A percentile compares a stretch with the other conserved stretches of the same genome.
Conservation (phyloP, 2,329 filamentous ascomycete genomes). For the Dissoconium aciculare region DNA sequence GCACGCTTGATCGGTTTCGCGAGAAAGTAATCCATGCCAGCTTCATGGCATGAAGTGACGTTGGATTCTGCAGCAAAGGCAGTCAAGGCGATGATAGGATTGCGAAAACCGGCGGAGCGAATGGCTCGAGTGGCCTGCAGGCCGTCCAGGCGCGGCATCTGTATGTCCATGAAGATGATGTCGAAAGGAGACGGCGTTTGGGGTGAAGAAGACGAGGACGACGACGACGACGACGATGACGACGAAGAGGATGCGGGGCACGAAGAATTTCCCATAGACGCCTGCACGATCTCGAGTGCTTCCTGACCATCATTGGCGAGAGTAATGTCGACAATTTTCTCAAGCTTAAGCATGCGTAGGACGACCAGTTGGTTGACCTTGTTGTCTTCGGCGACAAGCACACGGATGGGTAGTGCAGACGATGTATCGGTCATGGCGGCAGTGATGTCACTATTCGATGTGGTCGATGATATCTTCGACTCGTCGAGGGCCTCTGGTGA, state of each 20-base stretch:
- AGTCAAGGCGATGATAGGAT: constrained; percentile 79
- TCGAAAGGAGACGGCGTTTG: constrained; percentile 46
- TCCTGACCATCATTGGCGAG: constrained; percentile 54
- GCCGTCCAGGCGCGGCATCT: constrained; percentile 88
- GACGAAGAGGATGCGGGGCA: constrained; percentile 31
- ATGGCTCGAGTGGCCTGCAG: constrained; percentile 76
- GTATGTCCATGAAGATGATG: constrained; percentile 86
- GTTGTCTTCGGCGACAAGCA: constrained; percentile 74
- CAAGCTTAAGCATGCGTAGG: constrained; percentile 55
- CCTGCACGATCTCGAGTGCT: constrained; percentile 72
- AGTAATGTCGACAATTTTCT: constrained; percentile 69
- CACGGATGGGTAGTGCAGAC: constrained; percentile 65
- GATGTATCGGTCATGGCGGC: constrained; percentile 37
- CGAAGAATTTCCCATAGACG: constrained; percentile 48
- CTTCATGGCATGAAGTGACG: constrained; percentile 49
- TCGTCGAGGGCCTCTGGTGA: background rate
- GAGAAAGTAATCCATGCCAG: constrained; percentile 84
- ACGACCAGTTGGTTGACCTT: constrained; percentile 46
- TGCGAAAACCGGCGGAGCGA: constrained; percentile 68
- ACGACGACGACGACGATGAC: background rate
- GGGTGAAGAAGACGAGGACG: background rate
- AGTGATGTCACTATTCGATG: constrained; percentile 36
- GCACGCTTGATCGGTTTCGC: constrained; percentile 61
- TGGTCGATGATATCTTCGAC: background rate
- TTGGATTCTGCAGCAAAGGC: constrained; percentile 87